These are phyloP conservation scores for Cetraspora pellucida DNA, from an alignment of 192 early-diverging fungal species.

Conservation along the genomic window DNA sequence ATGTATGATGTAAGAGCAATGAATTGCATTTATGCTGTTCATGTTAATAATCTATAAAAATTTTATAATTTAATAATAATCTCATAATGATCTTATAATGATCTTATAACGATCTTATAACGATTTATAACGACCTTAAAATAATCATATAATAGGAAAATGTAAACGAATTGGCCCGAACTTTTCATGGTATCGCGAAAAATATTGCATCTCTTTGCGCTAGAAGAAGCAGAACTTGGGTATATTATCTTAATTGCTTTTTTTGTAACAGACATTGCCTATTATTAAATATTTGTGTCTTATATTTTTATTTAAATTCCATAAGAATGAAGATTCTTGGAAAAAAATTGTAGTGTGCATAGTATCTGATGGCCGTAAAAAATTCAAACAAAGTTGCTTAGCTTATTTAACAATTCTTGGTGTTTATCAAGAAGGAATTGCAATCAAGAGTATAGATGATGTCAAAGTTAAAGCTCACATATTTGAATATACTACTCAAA, in stretches of 20 bases:
- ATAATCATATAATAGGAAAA: conserved; percentile 68
- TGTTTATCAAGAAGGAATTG: conserved; percentile 79
- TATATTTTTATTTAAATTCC: no score
- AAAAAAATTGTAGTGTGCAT: conserved; percentile 83
- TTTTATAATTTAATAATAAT: neutral
- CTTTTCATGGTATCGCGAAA: conserved; percentile 83
- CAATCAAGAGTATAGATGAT: conserved; percentile 64
- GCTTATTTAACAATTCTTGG: conserved; percentile 77
- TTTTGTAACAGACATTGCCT: no score
- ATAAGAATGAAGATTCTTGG: conserved; percentile 62
- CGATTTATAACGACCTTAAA: no score
- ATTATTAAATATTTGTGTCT: no score
- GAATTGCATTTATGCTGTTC: neutral
- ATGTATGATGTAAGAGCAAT: conserved; percentile 68
- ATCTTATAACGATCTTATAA: no score
- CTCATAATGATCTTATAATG: no score
- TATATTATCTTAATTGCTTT: conserved; percentile 5
- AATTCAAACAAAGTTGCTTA: conserved; percentile 69
- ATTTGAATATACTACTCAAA: conserved; percentile 78
- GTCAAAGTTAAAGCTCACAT: conserved; percentile 70
- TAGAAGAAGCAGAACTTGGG: conserved; percentile 71
- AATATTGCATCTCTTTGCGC: conserved; percentile 90
- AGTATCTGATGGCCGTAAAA: conserved; percentile 80
- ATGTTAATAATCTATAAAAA: no score
- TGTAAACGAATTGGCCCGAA: conserved; percentile 84